Evolutionary conservation across 306 rosid species (phyloP).

Genomic region (Cercis canadensis): DNA sequence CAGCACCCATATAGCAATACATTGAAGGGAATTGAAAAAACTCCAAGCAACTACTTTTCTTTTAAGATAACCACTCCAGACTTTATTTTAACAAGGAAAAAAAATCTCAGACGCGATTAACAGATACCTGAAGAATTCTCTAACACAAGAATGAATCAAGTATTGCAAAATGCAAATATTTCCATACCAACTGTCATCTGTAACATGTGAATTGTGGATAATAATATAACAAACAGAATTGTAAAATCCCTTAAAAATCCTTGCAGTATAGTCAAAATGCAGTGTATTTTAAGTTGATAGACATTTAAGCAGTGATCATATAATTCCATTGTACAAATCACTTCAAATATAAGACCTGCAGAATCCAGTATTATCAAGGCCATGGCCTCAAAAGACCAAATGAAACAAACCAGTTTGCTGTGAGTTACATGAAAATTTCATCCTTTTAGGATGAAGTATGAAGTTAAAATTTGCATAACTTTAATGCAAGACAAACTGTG

Average conservation of each 20-base stretch:
- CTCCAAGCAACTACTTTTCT: neutral
- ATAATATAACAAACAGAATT: too few relatives aligned
- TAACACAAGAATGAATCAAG: constrained; percentile 4
- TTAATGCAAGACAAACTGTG: neutral
- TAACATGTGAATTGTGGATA: too few relatives aligned
- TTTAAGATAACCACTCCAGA: neutral
- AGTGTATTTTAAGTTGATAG: neutral
- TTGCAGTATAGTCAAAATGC: too few relatives aligned
- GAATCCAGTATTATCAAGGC: neutral
- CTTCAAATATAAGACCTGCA: neutral
- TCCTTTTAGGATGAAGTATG: neutral
- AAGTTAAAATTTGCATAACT: neutral
- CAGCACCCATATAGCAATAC: neutral
- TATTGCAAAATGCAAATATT: neutral
- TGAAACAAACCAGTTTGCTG: neutral
- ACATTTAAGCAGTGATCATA: neutral
- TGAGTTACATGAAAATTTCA: neutral
- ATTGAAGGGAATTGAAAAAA: neutral
- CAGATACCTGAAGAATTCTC: constrained; percentile 14
- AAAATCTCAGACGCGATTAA: neutral
- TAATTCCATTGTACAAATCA: neutral
- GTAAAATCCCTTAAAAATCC: too few relatives aligned
- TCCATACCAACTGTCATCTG: too few relatives aligned
- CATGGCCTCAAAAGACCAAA: neutral
- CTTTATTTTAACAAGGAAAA: neutral